A percentile compares a stretch with the other conserved stretches of the same genome.
Conservation (phyloP, 2,329 filamentous ascomycete genomes). For the Alternaria sp. region DNA sequence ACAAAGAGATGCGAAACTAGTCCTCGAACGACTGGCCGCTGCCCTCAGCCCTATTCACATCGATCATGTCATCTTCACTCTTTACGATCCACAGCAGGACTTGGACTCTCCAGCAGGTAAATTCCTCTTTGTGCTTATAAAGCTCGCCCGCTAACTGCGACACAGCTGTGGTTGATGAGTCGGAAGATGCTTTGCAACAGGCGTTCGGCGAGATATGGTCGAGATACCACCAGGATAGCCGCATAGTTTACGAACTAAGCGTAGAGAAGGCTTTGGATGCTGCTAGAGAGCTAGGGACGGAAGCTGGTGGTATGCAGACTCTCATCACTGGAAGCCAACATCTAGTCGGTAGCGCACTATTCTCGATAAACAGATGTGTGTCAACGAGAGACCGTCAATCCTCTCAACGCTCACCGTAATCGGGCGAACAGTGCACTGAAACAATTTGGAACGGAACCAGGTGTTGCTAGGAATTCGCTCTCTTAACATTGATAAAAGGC, state of each 20-base stretch:
- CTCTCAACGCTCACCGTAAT: too few relatives aligned
- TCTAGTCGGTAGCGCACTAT: too few relatives aligned
- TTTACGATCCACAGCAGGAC: slow-evolving; percentile 1
- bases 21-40: background rate
- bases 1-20: background rate
- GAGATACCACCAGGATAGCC: background rate
- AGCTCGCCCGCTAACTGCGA: background rate
- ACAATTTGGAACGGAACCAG: too few relatives aligned
- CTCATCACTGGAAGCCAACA: too few relatives aligned
- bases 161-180: background rate
- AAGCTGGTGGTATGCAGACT: background rate
- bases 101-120: slow-evolving; percentile 2
- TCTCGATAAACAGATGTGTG: too few relatives aligned
- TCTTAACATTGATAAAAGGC: background rate
- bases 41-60: slow-evolving; percentile 1
- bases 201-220: background rate
- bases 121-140: background rate
- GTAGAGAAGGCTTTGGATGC: background rate
- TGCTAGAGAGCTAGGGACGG: slow-evolving; percentile 1
- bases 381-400: too few relatives aligned
- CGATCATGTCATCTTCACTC: slow-evolving; percentile 2
- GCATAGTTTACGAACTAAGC: slow-evolving; percentile 1
- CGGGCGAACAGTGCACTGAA: too few relatives aligned
- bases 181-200: background rate
- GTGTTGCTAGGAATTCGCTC: background rate